phyloP scores from a whole-genome alignment of 192 early-diverging fungal species.

The Gigaspora rosea region DNA sequence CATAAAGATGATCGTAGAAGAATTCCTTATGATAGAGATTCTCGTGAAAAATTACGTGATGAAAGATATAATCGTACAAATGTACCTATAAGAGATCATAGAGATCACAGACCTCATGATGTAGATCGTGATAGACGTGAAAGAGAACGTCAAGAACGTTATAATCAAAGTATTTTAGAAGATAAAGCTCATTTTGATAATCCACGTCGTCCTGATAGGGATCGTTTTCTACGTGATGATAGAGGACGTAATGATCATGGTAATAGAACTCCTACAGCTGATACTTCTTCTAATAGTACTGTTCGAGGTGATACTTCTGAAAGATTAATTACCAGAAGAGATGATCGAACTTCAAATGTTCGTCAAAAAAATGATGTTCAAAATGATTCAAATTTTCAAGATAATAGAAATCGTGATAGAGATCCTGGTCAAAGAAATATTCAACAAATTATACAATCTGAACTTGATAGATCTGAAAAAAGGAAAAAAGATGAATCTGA shows the following conservation, averaged over 20 bases:
- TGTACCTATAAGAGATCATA: not conserved
- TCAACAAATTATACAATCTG: not conserved
- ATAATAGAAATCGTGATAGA: not conserved
- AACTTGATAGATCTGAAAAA: slow-evolving; percentile 14
- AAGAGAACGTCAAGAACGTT: slow-evolving; percentile 14
- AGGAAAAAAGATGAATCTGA: slow-evolving; percentile 4
- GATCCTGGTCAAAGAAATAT: slow-evolving; percentile 4
- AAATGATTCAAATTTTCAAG: slow-evolving; percentile 3
- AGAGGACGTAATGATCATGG: not conserved
- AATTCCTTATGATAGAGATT: not conserved
- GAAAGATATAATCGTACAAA: slow-evolving; percentile 26
- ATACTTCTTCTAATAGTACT: slow-evolving; percentile 16
- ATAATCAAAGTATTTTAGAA: slow-evolving; percentile 24
- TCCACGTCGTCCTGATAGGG: not conserved
- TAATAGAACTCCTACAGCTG: not conserved
- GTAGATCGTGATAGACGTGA: slow-evolving; percentile 18
- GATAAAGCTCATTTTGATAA: slow-evolving; percentile 16
- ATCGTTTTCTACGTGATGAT: slow-evolving; percentile 1
- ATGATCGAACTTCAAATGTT: not conserved
- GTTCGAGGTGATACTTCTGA: not conserved
- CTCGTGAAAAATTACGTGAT: slow-evolving; percentile 13
- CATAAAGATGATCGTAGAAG: slow-evolving; percentile 16
- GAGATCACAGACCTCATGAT: not conserved
- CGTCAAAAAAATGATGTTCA: slow-evolving; percentile 4
- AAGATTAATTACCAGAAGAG: slow-evolving; percentile 1